Conservation (phyloP, 2,329 filamentous ascomycete genomes). For the Biscogniauxia mediterranea region DNA sequence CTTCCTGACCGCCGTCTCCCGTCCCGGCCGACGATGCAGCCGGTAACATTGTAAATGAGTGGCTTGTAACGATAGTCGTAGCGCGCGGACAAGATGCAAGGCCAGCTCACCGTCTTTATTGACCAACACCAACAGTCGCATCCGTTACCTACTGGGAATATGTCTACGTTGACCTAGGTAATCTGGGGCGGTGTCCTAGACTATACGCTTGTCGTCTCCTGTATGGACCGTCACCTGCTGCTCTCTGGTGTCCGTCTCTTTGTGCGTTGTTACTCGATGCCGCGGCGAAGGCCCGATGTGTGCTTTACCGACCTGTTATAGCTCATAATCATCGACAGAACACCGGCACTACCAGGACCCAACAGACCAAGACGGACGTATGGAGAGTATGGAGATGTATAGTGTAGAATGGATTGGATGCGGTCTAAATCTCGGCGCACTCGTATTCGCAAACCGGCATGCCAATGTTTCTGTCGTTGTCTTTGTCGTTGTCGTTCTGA, state of each 20-base stretch:
- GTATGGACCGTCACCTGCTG: slow-evolving; percentile 16
- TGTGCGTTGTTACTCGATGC: slow-evolving; percentile 20
- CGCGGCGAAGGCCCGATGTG: slow-evolving; percentile 17
- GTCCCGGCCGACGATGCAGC: neutral
- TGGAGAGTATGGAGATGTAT: no score
- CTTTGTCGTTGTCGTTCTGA: no score
- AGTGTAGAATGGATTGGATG: neutral
- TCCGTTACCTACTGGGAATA: neutral
- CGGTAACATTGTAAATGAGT: neutral
- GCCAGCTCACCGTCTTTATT: slow-evolving; percentile 3
- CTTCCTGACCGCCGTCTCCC: neutral
- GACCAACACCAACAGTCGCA: neutral
- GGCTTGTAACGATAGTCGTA: neutral
- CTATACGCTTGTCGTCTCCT: slow-evolving; percentile 19
- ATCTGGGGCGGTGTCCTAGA: slow-evolving; percentile 6
- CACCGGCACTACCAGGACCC: neutral
- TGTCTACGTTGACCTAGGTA: neutral
- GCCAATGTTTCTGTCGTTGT: neutral
- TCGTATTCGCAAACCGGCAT: neutral
- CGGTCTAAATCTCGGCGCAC: neutral
- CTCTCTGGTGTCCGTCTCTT: slow-evolving; percentile 16
- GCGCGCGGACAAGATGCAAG: slow-evolving; percentile 2
- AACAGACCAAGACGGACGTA: neutral
- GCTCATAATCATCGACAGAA: neutral
- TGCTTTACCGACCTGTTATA: slow-evolving; percentile 5